Base-by-base conservation (phyloP, 805 yeast genomes). In the Babjeviella inositovora region DNA sequence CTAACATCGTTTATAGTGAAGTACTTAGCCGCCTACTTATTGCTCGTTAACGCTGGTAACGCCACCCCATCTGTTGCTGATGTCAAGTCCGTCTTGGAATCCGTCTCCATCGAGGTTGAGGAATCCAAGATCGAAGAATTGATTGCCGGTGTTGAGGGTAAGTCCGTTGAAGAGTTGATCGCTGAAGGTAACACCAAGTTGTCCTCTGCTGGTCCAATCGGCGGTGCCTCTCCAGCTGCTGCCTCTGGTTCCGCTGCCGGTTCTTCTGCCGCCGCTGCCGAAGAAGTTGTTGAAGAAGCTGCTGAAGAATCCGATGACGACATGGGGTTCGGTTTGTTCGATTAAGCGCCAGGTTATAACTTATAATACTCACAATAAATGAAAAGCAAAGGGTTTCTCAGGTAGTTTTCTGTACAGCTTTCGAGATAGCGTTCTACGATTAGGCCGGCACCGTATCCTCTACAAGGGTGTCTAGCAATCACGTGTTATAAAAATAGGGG, bases 11-110 rank as follows among this genome's bases (percentile, higher is more conserved):
- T n/a, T n/a, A n/a, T 25, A 53, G 68, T 84, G 96, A 90, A 84
- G 80, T 87, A 87, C 75, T 77, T 90, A 67, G 98, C 98, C 66
- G 97, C 98, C 62, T 90, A 90, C 72, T 77, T 90, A 63, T 77
- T 87, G 66, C 74, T 90, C 63, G 84, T 76, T 67, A 84, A 90
- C 59, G 94, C 94, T 62, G 98, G 97, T 58, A 74, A 72, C 69
- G 57, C 84, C 55, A 52, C 90, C 48, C 97, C 98, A 63, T 66
- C 93, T 43, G 92, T 93, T 45, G 72, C 77, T 51, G 87, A 82
- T 60, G 70, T 90, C 70, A 64, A 80, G 62, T 48, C 75, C 43
- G 76, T 90, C 49, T 73, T 90, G 54, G 76, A 80, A 54, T 65
- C 97, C 30, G 97, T 87, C 48, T 96, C 96, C 60, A 74, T 81